phyloP scores from a whole-genome alignment of 2,329 filamentous ascomycete genomes.

The Aspergillus novoparasiticus region DNA sequence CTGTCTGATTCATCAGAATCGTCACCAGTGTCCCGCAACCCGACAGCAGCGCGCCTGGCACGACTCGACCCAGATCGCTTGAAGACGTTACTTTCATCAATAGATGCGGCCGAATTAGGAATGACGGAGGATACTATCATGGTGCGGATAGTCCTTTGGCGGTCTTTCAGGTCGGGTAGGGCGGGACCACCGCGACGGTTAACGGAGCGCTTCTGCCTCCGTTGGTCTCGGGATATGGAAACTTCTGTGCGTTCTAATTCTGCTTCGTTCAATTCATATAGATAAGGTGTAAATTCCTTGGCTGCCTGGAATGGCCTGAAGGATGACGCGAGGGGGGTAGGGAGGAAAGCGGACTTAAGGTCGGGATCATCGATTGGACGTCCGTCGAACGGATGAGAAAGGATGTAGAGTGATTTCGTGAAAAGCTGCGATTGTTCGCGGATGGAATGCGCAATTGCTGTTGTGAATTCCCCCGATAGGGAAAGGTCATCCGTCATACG shows the following conservation, averaged over 20 bases:
- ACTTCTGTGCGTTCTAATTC: slow-evolving; percentile 89
- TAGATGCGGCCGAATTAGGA: slow-evolving; percentile 75
- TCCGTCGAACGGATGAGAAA: slow-evolving; percentile 93
- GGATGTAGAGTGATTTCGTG: slow-evolving; percentile 87
- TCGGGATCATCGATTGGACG: slow-evolving; percentile 91
- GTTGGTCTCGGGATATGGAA: slow-evolving; percentile 89
- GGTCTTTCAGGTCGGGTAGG: slow-evolving; percentile 92
- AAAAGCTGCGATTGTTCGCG: slow-evolving; percentile 95
- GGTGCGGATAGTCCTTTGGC: slow-evolving; percentile 89
- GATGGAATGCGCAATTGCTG: slow-evolving; percentile 96
- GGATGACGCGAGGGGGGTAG: slow-evolving; percentile 77
- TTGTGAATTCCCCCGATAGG: slow-evolving; percentile 92
- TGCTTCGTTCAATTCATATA: slow-evolving; percentile 90
- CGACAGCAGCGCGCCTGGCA: slow-evolving; percentile 59
- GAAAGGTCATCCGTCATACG: slow-evolving; percentile 89
- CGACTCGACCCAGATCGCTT: slow-evolving; percentile 70
- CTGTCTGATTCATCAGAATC: slow-evolving; percentile 92
- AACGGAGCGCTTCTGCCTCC: slow-evolving; percentile 91
- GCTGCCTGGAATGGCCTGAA: slow-evolving; percentile 91
- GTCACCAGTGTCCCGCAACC: slow-evolving; percentile 63
- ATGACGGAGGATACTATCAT: slow-evolving; percentile 90
- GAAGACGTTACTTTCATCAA: slow-evolving; percentile 86
- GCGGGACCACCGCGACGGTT: slow-evolving; percentile 90
- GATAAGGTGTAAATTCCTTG: slow-evolving; percentile 89
- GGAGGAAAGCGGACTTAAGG: slow-evolving; percentile 79